Conservation (phyloP, 2,329 filamentous ascomycete species). For the Trichophyton simii region DNA sequence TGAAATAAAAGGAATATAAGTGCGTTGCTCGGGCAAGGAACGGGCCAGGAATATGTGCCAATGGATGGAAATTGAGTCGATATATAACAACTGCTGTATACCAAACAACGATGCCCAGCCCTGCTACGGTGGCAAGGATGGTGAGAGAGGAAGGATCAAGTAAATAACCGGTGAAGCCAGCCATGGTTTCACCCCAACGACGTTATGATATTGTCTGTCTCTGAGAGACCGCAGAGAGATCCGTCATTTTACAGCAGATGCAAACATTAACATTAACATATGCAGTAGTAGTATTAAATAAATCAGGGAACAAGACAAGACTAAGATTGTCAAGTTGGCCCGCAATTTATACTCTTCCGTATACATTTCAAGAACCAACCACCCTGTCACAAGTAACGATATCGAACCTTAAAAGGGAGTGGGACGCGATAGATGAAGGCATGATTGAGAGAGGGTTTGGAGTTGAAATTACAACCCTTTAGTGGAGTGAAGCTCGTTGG, state of each 20-base stretch:
- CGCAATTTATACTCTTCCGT: neutral
- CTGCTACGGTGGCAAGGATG: neutral
- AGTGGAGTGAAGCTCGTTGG: neutral
- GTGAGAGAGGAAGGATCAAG: neutral
- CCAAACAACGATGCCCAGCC: neutral
- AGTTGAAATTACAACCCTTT: neutral
- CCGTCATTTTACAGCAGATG: neutral
- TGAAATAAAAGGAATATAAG: conserved; percentile 4
- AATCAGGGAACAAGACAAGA: neutral
- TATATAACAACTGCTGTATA: neutral
- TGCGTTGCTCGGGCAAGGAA: neutral
- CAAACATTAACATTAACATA: neutral
- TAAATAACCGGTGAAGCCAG: neutral
- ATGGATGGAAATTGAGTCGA: neutral
- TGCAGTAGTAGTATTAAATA: neutral
- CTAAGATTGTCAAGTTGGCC: neutral
- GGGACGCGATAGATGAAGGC: neutral
- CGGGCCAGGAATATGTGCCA: conserved; percentile 1
- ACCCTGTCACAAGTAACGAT: neutral
- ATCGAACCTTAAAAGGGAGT: neutral
- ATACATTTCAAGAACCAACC: neutral
- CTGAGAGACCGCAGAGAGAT: neutral
- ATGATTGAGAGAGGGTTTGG: neutral
- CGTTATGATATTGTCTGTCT: neutral
- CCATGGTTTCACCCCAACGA: neutral